phyloP scores from a whole-genome alignment of 768 basidiomycete species.

The Lactarius pseudohatsudake region DNA sequence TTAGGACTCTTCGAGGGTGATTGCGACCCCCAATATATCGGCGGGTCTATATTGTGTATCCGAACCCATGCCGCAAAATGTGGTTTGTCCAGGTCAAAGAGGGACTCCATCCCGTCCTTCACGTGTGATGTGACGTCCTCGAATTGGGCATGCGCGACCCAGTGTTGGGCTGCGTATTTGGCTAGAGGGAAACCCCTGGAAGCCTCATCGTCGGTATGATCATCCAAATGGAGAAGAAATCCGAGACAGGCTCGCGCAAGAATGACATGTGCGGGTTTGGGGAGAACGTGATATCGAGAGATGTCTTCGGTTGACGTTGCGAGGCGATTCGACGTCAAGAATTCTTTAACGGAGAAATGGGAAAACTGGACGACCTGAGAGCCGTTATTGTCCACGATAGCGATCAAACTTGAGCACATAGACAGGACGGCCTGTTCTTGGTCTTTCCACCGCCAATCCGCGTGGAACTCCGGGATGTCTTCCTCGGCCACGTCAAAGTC shows the following conservation, averaged over 20 bases:
- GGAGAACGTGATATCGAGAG: background rate
- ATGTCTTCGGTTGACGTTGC: background rate
- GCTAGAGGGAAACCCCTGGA: background rate
- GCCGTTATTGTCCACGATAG: background rate
- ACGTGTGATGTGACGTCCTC: background rate
- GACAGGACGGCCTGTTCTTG: background rate
- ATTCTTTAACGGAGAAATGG: conserved; percentile 7
- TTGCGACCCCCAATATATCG: too few relatives aligned
- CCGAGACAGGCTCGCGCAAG: conserved; percentile 6
- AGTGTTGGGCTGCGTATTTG: background rate
- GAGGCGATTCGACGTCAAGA: conserved; percentile 6
- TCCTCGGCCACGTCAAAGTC: background rate
- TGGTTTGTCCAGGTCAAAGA: background rate
- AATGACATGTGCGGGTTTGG: background rate
- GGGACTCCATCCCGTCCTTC: background rate
- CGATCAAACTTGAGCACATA: background rate
- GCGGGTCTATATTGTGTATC: background rate
- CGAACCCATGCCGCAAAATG: background rate
- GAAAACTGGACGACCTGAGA: conserved; percentile 4
- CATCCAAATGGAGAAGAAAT: background rate
- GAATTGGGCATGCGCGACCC: too few relatives aligned
- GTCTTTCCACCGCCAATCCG: conserved; percentile 6
- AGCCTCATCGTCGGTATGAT: background rate
- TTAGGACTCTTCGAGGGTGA: too few relatives aligned
- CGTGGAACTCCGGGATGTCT: background rate